Conservation (phyloP, 257 asterid species). For the Cruciata laevipes region DNA sequence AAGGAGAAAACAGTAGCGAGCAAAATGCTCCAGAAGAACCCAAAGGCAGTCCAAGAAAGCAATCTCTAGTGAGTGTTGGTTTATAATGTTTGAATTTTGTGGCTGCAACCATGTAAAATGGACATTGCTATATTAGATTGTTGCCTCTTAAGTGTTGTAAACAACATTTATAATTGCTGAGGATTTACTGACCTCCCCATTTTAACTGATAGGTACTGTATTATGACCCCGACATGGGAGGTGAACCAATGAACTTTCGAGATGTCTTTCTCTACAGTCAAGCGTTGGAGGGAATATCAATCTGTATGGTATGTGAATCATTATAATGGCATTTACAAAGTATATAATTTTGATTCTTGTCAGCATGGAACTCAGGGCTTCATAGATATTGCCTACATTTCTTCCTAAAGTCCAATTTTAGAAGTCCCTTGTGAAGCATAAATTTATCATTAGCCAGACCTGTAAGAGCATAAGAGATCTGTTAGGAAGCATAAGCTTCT, state of each 20-base stretch:
- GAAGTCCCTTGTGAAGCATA: not conserved
- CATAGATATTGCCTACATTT: conserved; percentile 10
- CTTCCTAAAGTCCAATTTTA: not conserved
- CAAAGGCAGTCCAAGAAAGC: conserved; percentile 64
- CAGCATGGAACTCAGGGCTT: not conserved
- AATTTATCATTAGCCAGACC: not conserved
- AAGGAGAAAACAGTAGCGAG: conserved; percentile 43
- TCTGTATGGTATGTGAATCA: conserved; percentile 62
- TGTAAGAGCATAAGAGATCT: not conserved
- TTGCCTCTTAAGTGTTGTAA: not conserved
- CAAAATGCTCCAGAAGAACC: conserved; percentile 54
- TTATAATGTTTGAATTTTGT: conserved; percentile 1
- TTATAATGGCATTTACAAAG: not conserved
- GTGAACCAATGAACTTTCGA: conserved; percentile 74
- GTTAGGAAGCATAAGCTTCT: too few species aligned
- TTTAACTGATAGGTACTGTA: conserved; percentile 59
- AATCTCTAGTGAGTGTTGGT: conserved; percentile 49
- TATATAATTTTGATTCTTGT: not conserved
- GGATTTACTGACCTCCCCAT: conserved; percentile 13
- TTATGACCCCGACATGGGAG: conserved; percentile 70
- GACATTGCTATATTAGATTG: not conserved
- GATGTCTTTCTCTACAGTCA: conserved; percentile 90
- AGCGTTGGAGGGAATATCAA: conserved; percentile 95
- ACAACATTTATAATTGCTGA: not conserved
- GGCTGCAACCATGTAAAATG: not conserved